Conservation (phyloP, 140 eudicot species). For the Oenanthe javanica region DNA sequence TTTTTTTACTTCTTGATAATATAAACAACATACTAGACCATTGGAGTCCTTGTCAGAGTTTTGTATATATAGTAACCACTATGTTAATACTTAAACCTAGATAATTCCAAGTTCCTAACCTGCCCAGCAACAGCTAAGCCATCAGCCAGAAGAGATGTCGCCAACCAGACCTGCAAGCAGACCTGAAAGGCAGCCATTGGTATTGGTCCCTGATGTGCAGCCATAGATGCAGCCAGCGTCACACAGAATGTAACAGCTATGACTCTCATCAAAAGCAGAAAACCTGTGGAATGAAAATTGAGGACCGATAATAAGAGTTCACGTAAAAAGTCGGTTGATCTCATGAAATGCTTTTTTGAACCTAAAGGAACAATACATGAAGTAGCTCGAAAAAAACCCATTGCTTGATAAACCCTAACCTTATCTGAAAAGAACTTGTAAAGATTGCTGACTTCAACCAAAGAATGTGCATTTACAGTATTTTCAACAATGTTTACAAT, state of each 20-base stretch:
- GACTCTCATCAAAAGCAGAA: constrained; percentile 57
- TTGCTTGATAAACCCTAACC: neutral
- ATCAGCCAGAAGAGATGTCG: constrained; percentile 65
- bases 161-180: constrained; percentile 74
- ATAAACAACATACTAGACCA: neutral
- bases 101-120: constrained; percentile 21
- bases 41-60: neutral
- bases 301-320: neutral
- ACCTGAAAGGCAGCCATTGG: constrained; percentile 78
- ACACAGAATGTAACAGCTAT: constrained; percentile 65
- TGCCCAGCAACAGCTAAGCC: constrained; percentile 72
- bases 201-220: constrained; percentile 61
- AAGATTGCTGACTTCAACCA: neutral
- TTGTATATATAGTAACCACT: neutral
- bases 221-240: constrained; percentile 60
- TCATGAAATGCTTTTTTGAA: neutral
- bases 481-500: neutral
- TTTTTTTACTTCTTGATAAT: neutral
- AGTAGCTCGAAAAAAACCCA: neutral
- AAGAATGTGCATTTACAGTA: neutral
- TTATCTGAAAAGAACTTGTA: neutral
- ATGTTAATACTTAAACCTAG: neutral
- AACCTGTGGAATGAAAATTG: constrained; percentile 34
- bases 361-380: neutral
- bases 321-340: neutral